Percentiles rank a stretch among this genome's conserved stretches.
These are phyloP conservation scores for Solanum phureja DNA, from an alignment of 257 asterid species.

Conservation along the genomic window DNA sequence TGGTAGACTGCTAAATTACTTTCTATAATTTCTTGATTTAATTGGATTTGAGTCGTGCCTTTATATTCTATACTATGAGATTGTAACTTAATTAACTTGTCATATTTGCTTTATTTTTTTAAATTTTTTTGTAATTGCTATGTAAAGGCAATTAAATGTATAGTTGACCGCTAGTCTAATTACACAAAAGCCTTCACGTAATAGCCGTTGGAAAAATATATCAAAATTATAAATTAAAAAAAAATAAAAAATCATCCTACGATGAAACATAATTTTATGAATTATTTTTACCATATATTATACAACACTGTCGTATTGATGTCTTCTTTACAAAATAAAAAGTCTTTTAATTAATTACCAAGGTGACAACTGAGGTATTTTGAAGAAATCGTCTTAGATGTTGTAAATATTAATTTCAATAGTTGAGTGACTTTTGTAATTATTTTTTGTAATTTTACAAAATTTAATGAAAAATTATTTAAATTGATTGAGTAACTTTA, in stretches of 20 bases:
- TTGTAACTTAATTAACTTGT: neutral
- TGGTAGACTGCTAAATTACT: neutral
- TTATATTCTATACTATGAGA: neutral
- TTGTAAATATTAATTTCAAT: too few species aligned
- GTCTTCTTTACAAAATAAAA: neutral
- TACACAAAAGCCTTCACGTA: neutral
- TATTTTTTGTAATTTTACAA: too few species aligned
- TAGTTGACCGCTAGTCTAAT: neutral
- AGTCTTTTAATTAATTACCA: neutral
- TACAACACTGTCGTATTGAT: too few species aligned
- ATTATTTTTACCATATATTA: neutral
- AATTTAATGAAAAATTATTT: too few species aligned
- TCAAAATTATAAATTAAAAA: neutral
- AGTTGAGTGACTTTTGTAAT: too few species aligned
- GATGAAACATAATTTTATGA: neutral
- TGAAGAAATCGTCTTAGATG: neutral
- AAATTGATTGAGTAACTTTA: too few species aligned
- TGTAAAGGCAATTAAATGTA: neutral
- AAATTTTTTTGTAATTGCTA: neutral
- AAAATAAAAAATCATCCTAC: neutral
- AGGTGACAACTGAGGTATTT: neutral
- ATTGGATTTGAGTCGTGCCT: neutral
- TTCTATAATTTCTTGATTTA: neutral
- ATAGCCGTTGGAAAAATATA: neutral
- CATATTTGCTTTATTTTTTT: neutral